phyloP scores from a whole-genome alignment of 345 rosid genomes.

The Iberis pinnata region DNA sequence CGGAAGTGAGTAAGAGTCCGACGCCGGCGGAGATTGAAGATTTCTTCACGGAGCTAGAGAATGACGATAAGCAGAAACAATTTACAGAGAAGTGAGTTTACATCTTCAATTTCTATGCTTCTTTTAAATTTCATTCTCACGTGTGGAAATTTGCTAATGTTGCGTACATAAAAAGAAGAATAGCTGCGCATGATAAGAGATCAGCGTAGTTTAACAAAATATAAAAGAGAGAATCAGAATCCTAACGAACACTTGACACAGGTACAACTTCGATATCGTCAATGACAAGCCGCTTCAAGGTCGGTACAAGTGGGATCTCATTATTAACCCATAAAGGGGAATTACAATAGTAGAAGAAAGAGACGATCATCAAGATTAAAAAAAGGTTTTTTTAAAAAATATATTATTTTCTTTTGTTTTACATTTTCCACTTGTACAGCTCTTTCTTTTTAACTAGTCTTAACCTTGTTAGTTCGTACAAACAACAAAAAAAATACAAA shows the following conservation, averaged over 20 bases:
- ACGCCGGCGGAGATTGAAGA: slow-evolving; percentile 40
- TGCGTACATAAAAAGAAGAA: slow-evolving; percentile 10
- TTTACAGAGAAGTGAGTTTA: slow-evolving; percentile 49
- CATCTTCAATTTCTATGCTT: neutral
- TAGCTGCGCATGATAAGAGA: slow-evolving; percentile 40
- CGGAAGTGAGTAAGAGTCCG: slow-evolving; percentile 22
- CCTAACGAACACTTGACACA: slow-evolving; percentile 39
- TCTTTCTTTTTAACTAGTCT: neutral
- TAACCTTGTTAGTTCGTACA: slow-evolving; percentile 7
- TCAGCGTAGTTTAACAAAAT: slow-evolving; percentile 28
- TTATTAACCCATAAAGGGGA: slow-evolving; percentile 26
- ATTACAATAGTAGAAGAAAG: neutral
- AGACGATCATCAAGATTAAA: neutral
- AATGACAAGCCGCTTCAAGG: slow-evolving; percentile 64
- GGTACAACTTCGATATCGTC: slow-evolving; percentile 69
- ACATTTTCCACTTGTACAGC: slow-evolving; percentile 25
- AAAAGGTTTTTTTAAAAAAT: neutral
- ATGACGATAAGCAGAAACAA: slow-evolving; percentile 31
- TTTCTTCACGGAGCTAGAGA: slow-evolving; percentile 36
- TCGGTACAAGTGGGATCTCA: slow-evolving; percentile 58
- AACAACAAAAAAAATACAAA: neutral
- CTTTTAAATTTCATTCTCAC: neutral
- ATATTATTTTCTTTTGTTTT: neutral
- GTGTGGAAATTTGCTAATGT: neutral
- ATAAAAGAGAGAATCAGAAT: slow-evolving; percentile 17